Evolutionary conservation across 2,329 filamentous ascomycete species (phyloP).

Genomic region (Domatiomyces catenatus): DNA sequence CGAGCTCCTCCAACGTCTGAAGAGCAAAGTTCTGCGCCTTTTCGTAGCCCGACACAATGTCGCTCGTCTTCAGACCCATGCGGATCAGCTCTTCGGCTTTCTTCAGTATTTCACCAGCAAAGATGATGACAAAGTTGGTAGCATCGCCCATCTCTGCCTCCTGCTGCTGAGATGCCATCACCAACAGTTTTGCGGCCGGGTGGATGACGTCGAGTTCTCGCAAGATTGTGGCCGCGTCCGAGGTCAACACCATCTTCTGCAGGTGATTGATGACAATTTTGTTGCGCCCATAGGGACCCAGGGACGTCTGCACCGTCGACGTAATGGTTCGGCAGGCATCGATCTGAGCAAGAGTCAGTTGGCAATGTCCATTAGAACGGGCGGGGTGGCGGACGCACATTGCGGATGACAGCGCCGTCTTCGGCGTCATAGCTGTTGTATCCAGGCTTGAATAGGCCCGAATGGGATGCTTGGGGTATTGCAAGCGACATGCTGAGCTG

Average conservation of each 20-base stretch:
- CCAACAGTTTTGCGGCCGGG: slow-evolving; percentile 88
- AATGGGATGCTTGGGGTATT: slow-evolving; percentile 85
- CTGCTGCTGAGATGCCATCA: slow-evolving; percentile 98
- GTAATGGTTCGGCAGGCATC: slow-evolving; percentile 94
- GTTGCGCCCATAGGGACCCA: slow-evolving; percentile 94
- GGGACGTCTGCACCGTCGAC: slow-evolving; percentile 87
- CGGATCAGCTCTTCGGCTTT: slow-evolving; percentile 94
- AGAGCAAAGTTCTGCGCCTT: slow-evolving; percentile 81
- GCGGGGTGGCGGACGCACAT: slow-evolving; percentile 27
- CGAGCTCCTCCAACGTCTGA: slow-evolving; percentile 70
- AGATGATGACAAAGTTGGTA: slow-evolving; percentile 89
- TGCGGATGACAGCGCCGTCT: slow-evolving; percentile 95
- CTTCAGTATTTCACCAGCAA: slow-evolving; percentile 86
- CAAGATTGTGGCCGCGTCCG: slow-evolving; percentile 91
- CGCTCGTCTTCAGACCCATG: slow-evolving; percentile 96
- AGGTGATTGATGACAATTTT: slow-evolving; percentile 99
- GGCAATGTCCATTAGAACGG: not conserved
- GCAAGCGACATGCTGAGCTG: slow-evolving; percentile 65
- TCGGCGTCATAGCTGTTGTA: slow-evolving; percentile 98
- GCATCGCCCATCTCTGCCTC: slow-evolving; percentile 98
- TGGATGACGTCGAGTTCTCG: slow-evolving; percentile 96
- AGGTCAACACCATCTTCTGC: slow-evolving; percentile 98
- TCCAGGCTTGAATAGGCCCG: slow-evolving; percentile 84
- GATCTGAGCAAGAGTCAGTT: slow-evolving; percentile 35
- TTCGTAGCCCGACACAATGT: slow-evolving; percentile 92